Evolutionary conservation across 1,284 basidiomycete genomes (phyloP), one percentile per base, ranked within the genome.

Genomic region (Apiotrichum gracile): DNA sequence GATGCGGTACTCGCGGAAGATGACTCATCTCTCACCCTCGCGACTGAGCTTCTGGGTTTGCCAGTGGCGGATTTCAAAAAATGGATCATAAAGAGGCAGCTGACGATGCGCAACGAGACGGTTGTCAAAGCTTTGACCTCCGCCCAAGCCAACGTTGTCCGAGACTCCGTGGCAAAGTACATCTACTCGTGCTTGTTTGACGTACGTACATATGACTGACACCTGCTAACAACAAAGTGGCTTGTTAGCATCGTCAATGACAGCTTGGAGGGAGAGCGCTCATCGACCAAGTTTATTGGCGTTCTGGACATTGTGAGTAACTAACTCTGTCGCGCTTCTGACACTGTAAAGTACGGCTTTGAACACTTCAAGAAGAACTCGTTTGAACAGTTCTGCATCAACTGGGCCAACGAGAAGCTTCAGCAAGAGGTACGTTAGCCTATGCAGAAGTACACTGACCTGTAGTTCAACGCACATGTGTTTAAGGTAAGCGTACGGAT

Each of bases 341-440:
- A 56, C 25, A 19, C 22, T 7, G 17, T 4, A 0, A 51, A 75
- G 73, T 94, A 96, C 70, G 92, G 91, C 21, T 96, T 96, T 62
- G 91, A 96, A 75, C 91, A 94, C 74, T 94, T 94, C 79, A 88
- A 94, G 77, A 94, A 93, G 86, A 97, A 97, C 76, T 96, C 91
- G 12, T 98, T 97, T 70, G 96, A 99, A 75, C 96, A 99, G 78
- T 98, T 98, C 77, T 97, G 93, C 75, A 99, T 99, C 79, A 98
- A 99, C 73, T 98, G 97, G 74, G 96, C 96, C 42, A 98, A 99
- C 68, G 96, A 98, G 77, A 97, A 98, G 59, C 63, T 96, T 31
- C 92, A 96, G 65, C 92, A 96, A 73, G 90, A 94, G 82, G 89
- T 88, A 62, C 38, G 67, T 47, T 3, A 5, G 44, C 53, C 14